Conservation (phyloP, 2,329 filamentous ascomycete genomes). For the Scopulariopsis brevicaulis region DNA sequence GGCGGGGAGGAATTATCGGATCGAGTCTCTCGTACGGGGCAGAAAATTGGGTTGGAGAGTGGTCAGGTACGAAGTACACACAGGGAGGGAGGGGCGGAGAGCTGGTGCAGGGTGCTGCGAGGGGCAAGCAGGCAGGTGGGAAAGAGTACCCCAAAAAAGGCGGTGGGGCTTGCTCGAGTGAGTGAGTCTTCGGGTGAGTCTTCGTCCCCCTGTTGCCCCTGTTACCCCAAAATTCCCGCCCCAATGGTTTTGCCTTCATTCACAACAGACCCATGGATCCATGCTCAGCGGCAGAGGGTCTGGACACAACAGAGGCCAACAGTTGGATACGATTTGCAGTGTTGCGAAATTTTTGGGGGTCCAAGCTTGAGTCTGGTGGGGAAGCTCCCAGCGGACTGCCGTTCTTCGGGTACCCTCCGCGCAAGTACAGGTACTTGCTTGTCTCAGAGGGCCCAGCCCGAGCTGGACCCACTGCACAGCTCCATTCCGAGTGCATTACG, state of each 20-base stretch:
- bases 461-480: background rate
- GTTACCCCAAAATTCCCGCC: background rate
- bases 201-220: background rate
- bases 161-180: background rate
- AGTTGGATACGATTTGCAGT: background rate
- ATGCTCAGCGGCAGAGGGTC: background rate
- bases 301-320: background rate
- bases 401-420: background rate
- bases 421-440: background rate
- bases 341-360: conserved; percentile 2
- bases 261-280: background rate
- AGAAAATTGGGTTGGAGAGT: conserved; percentile 1
- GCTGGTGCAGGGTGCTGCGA: background rate
- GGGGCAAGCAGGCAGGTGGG: background rate
- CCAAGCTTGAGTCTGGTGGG: conserved; percentile 1
- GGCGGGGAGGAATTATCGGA: conserved; percentile 3
- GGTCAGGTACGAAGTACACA: background rate
- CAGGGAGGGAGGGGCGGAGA: background rate
- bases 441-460: background rate
- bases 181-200: background rate
- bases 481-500: background rate
- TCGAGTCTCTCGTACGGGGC: background rate
- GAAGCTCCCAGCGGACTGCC: background rate
- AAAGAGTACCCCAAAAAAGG: background rate
- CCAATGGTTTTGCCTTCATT: background rate